Evolutionary conservation across 1,284 basidiomycete species (phyloP), one percentile per base, ranked within the genome.

Genomic region (Macrocybe sp.): DNA sequence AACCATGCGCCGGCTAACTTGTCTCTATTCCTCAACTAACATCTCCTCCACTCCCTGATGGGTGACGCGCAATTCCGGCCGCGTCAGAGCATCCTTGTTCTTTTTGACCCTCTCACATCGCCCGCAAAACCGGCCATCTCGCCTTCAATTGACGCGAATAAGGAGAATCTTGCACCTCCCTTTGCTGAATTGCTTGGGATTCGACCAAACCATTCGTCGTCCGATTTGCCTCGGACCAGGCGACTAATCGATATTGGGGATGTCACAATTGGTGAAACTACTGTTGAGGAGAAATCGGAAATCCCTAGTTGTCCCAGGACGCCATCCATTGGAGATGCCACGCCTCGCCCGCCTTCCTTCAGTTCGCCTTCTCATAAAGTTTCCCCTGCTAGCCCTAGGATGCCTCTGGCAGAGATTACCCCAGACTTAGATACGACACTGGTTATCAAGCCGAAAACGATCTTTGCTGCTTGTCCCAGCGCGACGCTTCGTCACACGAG

Each of bases 241-340:
- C 73, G 75, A 30, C 72, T 85, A 36, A 69, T 85, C 41, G 82
- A 85, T 59, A 62, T 82, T 43, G 79, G 76, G n/a, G 78, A 81
- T 52, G 61, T 70, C 33, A 72, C 71, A 6, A 54, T 74, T 22
- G 66, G 70, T 44, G 64, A 70, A 44, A 53, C 59, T 10, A 57
- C 56, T 7, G 64, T 65, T 31, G 64, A 67, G 45, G 63, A 65
- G 6, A 62, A 67, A n/a, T 54, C 62, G 7, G 59, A 59, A 29
- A 57, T 3, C 22, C 22, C 22, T 4, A 22, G 3, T 22, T 4
- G 22, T 22, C 22, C 22, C 22, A 22, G 22, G 22, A 22, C 22
- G 22, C 22, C 22, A 22, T 22, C 22, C 22, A 22, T 22, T 22
- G 22, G 4, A 22, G 22, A 22, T 22, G 22, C 22, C 22, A 22